Evolutionary conservation across 1,284 basidiomycete species (phyloP).

Genomic region (Gymnopus androsaceus): DNA sequence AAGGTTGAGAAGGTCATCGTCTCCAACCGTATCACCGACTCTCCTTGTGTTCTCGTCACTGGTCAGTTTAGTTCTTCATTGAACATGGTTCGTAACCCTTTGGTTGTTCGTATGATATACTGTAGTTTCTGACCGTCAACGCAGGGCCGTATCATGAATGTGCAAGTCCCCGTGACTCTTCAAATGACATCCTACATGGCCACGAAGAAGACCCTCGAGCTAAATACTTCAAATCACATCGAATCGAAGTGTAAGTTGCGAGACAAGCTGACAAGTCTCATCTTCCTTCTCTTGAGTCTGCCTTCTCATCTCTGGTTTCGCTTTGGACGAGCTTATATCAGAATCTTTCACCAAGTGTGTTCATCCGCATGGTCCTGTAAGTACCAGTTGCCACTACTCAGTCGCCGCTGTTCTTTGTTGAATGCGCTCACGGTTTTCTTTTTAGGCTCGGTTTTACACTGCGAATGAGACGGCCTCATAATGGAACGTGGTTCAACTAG

Average conservation of each 20-base stretch:
- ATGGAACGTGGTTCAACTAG: not conserved
- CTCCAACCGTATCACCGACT: slow-evolving; percentile 97
- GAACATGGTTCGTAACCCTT: slow-evolving; percentile 76
- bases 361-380: slow-evolving; percentile 91
- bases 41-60: slow-evolving; percentile 95
- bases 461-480: slow-evolving; percentile 48
- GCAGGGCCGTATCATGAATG: slow-evolving; percentile 98
- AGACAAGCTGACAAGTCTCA: slow-evolving; percentile 98
- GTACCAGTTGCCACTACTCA: too few relatives aligned
- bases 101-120: not conserved
- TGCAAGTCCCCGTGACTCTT: slow-evolving; percentile 96
- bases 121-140: slow-evolving; percentile 17
- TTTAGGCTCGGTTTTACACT: slow-evolving; percentile 50
- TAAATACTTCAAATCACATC: slow-evolving; percentile 94
- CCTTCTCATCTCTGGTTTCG: slow-evolving; percentile 91
- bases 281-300: slow-evolving; percentile 96
- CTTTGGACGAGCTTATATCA: slow-evolving; percentile 92
- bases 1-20: slow-evolving; percentile 99
- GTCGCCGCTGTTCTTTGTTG: slow-evolving; percentile 2
- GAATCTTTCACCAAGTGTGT: slow-evolving; percentile 97
- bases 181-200: slow-evolving; percentile 99
- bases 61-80: slow-evolving; percentile 99
- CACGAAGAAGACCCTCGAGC: slow-evolving; percentile 98
- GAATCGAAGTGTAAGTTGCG: slow-evolving; percentile 94
- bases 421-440: slow-evolving; percentile 12